Conservation (phyloP, 768 basidiomycete species). For the Panaeolus cyanescens region DNA sequence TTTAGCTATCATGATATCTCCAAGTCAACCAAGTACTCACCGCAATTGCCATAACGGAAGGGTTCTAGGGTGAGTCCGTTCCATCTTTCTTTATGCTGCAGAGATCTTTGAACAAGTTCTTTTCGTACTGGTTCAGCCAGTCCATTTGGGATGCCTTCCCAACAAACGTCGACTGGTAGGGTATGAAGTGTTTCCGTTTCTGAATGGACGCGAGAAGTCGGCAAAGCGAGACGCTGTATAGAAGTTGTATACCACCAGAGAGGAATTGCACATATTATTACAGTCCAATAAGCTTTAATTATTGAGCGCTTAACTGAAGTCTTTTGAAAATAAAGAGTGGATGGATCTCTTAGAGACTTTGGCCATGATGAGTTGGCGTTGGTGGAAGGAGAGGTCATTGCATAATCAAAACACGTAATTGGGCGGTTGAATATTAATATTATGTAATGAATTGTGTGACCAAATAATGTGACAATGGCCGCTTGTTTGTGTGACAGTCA, state of each 20-base stretch:
- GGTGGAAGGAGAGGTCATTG: not conserved
- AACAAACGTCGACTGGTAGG: constrained; percentile 50
- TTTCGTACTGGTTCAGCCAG: constrained; percentile 12
- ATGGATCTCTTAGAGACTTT: constrained; percentile 45
- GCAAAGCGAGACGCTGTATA: constrained; percentile 80
- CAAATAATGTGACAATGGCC: not conserved
- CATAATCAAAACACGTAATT: constrained; percentile 9
- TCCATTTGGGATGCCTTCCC: constrained; percentile 20
- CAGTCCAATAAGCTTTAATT: constrained; percentile 74
- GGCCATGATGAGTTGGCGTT: constrained; percentile 12
- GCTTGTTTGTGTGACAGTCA: not conserved
- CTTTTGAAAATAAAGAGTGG: constrained; percentile 54
- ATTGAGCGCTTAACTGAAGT: constrained; percentile 55
- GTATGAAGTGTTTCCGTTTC: constrained; percentile 46
- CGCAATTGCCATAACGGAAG: constrained; percentile 21
- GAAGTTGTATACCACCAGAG: constrained; percentile 95
- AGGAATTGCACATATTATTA: constrained; percentile 79
- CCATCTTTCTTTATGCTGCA: constrained; percentile 34
- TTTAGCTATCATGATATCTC: not conserved
- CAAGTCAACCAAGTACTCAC: constrained; percentile 30
- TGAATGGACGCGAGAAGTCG: constrained; percentile 56
- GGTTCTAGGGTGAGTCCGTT: constrained; percentile 43
- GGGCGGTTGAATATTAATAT: constrained; percentile 17
- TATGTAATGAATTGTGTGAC: not conserved
- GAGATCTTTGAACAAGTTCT: constrained; percentile 4